These are phyloP conservation scores for Acrasis kona DNA, from an alignment of 78 protist species.

Conservation along the genomic window DNA sequence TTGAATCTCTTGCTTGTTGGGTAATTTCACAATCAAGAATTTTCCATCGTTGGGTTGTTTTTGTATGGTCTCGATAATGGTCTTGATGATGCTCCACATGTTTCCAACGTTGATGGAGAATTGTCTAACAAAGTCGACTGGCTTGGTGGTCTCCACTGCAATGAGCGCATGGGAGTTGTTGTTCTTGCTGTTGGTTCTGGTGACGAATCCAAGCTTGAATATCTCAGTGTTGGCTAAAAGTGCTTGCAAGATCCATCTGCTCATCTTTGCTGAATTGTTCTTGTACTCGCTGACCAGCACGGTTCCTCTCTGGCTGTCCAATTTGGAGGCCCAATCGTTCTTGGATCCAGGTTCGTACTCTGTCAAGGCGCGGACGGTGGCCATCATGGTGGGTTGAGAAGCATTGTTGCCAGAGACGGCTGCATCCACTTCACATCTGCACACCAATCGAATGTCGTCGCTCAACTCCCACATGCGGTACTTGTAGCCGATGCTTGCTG, in stretches of 20 bases:
- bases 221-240: background rate
- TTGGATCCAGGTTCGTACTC: background rate
- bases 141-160: background rate
- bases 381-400: too few species aligned
- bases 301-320: background rate
- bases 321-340: background rate
- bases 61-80: background rate
- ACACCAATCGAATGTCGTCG: background rate
- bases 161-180: background rate
- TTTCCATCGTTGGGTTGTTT: background rate
- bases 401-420: background rate
- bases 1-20: background rate
- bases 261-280: background rate
- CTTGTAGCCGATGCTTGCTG: background rate
- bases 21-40: background rate
- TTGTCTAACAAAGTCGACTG: background rate
- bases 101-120: background rate
- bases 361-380: background rate
- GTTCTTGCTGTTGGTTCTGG: background rate
- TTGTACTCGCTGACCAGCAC: background rate
- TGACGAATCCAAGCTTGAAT: background rate
- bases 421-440: background rate
- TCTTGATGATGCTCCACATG: background rate
- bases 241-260: background rate
- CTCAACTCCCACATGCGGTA: background rate